Conservation (phyloP, 2,329 filamentous ascomycete genomes). For the Exophiala sideris region DNA sequence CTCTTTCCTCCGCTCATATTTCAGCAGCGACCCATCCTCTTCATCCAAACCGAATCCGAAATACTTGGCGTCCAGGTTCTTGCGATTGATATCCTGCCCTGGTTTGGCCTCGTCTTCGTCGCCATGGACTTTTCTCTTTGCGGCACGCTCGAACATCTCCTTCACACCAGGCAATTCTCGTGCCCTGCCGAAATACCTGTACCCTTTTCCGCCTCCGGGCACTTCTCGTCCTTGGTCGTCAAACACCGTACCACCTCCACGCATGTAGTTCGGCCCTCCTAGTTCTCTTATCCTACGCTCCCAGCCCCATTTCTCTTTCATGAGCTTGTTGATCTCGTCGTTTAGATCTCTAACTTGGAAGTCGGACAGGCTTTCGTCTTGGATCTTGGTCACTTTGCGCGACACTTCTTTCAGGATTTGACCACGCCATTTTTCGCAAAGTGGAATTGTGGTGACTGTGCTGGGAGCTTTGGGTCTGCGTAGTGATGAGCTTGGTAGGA, state of each 20-base stretch:
- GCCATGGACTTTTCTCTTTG: constrained; percentile 59
- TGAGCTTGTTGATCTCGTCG: constrained; percentile 98
- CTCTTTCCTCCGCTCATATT: constrained; percentile 81
- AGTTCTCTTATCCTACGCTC: constrained; percentile 93
- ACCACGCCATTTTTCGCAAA: constrained; percentile 96
- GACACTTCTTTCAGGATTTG: constrained; percentile 96
- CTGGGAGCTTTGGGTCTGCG: constrained; percentile 90
- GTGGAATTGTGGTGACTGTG: constrained; percentile 74
- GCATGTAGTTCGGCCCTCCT: constrained; percentile 97
- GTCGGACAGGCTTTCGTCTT: constrained; percentile 86
- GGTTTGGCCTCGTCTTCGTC: constrained; percentile 57
- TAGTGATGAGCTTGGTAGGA: constrained; percentile 86
- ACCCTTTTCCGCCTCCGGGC: constrained; percentile 73
- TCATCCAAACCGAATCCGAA: constrained; percentile 94
- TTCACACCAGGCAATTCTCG: constrained; percentile 90
- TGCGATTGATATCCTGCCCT: constrained; percentile 41
- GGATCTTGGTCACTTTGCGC: constrained; percentile 93
- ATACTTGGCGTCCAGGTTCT: constrained; percentile 85
- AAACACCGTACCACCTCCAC: constrained; percentile 66
- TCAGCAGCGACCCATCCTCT: constrained; percentile 76
- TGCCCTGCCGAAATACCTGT: constrained; percentile 90
- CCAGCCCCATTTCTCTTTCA: constrained; percentile 99
- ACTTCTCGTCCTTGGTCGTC: constrained; percentile 72
- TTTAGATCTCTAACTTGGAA: constrained; percentile 97
- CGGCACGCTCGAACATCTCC: constrained; percentile 84